phyloP scores from a whole-genome alignment of 345 rosid genomes.

The Punica granatum region DNA sequence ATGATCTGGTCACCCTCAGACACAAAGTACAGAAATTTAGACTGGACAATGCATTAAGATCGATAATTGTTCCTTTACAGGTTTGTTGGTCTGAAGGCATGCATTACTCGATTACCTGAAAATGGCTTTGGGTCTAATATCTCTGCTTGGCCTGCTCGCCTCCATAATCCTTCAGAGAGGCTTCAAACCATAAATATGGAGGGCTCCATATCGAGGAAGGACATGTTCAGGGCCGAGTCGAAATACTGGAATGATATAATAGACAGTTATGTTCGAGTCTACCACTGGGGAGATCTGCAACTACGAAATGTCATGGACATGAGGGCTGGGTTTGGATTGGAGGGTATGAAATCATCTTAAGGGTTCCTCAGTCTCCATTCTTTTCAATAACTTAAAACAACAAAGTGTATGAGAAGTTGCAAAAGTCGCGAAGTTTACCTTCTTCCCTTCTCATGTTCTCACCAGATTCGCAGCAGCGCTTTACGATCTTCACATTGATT shows the following conservation, averaged over 20 bases:
- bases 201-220: conserved; percentile 79
- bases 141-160: conserved; percentile 78
- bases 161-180: conserved; percentile 78
- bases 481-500: conserved; percentile 55
- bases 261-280: conserved; percentile 59
- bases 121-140: conserved; percentile 76
- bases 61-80: conserved; percentile 21
- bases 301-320: conserved; percentile 92
- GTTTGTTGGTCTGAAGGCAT: conserved; percentile 80
- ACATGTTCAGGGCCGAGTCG: conserved; percentile 78
- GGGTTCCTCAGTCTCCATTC: too few relatives aligned
- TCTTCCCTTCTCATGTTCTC: conserved; percentile 9
- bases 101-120: conserved; percentile 75
- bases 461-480: conserved; percentile 92
- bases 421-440: neutral
- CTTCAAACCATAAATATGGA: conserved; percentile 78
- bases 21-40: too few relatives aligned
- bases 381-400: too few relatives aligned
- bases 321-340: conserved; percentile 96
- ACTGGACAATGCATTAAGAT: neutral
- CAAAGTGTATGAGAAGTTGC: too few relatives aligned
- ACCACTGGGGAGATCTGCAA: conserved; percentile 72
- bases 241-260: conserved; percentile 83
- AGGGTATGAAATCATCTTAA: conserved; percentile 42
- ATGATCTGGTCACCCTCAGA: too few relatives aligned